phyloP scores from a whole-genome alignment of 768 basidiomycete genomes.

The Russula foetens region DNA sequence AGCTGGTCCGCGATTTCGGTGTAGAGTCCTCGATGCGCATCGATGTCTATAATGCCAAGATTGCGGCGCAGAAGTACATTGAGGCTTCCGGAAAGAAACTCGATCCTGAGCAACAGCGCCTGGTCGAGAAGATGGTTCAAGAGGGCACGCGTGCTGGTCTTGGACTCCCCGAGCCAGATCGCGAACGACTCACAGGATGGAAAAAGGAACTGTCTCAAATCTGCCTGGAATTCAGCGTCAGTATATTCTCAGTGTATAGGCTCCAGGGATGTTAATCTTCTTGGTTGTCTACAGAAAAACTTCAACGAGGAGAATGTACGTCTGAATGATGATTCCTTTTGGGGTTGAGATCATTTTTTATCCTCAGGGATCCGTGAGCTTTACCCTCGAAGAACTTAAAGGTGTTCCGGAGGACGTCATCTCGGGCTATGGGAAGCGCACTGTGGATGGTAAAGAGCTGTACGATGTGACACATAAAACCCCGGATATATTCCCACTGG shows the following conservation, averaged over 20 bases:
- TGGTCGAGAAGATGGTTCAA: conserved; percentile 77
- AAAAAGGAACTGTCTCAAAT: conserved; percentile 73
- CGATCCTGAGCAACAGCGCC: conserved; percentile 56
- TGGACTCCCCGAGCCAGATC: conserved; percentile 56
- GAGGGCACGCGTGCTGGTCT: conserved; percentile 79
- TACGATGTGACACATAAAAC: conserved; percentile 78
- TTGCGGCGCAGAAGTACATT: conserved; percentile 60
- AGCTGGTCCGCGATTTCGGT: conserved; percentile 57
- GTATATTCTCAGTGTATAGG: conserved; percentile 23
- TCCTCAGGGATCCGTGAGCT: conserved; percentile 47
- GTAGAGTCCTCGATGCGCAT: conserved; percentile 76
- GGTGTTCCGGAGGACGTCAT: conserved; percentile 77
- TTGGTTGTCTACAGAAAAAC: conserved; percentile 49
- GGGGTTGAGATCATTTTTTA: not conserved
- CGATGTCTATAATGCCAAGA: conserved; percentile 71
- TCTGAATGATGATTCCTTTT: not conserved
- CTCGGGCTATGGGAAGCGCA: conserved; percentile 65
- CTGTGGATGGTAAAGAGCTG: conserved; percentile 46
- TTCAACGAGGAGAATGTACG: conserved; percentile 81
- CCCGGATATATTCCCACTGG: conserved; percentile 73
- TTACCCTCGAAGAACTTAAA: conserved; percentile 65
- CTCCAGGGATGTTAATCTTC: not conserved
- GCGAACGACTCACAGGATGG: conserved; percentile 45
- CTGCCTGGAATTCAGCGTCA: conserved; percentile 71
- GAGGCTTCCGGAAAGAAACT: conserved; percentile 50